Evolutionary conservation across 768 basidiomycete species (phyloP).

Genomic region (Astraeus odoratus): DNA sequence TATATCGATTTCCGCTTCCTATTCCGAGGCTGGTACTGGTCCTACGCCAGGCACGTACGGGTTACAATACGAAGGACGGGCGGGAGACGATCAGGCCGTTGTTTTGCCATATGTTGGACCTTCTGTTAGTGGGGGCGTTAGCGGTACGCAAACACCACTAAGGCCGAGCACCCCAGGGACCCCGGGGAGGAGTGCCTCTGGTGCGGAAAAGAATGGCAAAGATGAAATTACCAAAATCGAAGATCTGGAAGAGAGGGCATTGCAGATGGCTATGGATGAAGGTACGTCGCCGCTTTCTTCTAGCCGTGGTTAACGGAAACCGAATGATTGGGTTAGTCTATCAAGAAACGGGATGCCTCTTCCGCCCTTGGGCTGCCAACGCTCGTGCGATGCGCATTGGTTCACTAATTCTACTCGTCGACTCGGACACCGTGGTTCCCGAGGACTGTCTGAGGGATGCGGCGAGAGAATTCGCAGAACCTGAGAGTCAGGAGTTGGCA

Average conservation of each 20-base stretch:
- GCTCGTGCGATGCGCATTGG: conserved; percentile 70
- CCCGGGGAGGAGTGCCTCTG: conserved; percentile 10
- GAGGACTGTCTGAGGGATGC: conserved; percentile 91
- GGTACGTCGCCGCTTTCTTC: conserved; percentile 29
- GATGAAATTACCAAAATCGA: conserved; percentile 20
- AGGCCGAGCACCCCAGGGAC: conserved; percentile 20
- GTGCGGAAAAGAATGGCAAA: conserved; percentile 5
- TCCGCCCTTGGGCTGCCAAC: conserved; percentile 72
- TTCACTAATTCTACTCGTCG: conserved; percentile 73
- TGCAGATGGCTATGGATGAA: conserved; percentile 47
- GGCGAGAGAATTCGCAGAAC: conserved; percentile 75
- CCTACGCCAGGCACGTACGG: conserved; percentile 44
- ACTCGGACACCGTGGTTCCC: conserved; percentile 85
- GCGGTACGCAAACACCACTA: conserved; percentile 17
- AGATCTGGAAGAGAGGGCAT: conserved; percentile 42
- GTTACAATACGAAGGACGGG: conserved; percentile 57
- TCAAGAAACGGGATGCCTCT: conserved; percentile 48
- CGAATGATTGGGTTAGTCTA: conserved; percentile 37
- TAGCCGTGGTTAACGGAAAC: conserved; percentile 28
- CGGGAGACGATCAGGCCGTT: conserved; percentile 49
- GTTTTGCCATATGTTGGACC: conserved; percentile 14
- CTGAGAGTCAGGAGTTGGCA: conserved; percentile 53
- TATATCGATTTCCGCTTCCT: conserved; percentile 18
- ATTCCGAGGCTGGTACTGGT: conserved; percentile 17
- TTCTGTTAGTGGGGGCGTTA: conserved; percentile 11